These are phyloP conservation scores for Begonia fuchsioides DNA, from an alignment of 306 rosid genomes.

Conservation along the genomic window DNA sequence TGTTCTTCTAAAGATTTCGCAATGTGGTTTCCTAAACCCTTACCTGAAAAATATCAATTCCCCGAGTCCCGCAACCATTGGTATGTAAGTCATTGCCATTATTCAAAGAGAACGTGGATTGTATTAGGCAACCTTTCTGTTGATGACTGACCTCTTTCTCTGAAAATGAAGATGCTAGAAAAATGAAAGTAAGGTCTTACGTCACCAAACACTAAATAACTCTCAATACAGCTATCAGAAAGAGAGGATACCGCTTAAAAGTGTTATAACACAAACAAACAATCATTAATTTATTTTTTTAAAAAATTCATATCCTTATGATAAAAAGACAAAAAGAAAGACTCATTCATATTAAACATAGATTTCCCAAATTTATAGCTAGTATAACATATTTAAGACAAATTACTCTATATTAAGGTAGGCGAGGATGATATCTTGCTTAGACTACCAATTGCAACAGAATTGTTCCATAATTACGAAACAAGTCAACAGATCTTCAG, in stretches of 20 bases:
- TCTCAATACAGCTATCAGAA: neutral
- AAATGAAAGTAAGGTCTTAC: neutral
- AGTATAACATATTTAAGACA: too few relatives aligned
- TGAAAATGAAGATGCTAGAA: slow-evolving; percentile 15
- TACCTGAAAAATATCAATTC: slow-evolving; percentile 27
- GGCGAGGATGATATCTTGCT: too few relatives aligned
- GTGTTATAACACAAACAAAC: neutral
- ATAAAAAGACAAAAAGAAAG: neutral
- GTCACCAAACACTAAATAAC: neutral
- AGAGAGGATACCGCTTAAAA: neutral
- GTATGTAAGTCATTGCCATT: slow-evolving; percentile 23
- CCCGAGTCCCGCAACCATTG: slow-evolving; percentile 13
- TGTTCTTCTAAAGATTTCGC: neutral
- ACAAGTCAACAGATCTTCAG: neutral
- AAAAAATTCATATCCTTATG: too few relatives aligned
- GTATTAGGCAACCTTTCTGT: slow-evolving; percentile 20
- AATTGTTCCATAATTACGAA: neutral
- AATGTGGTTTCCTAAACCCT: slow-evolving; percentile 13
- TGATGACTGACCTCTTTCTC: slow-evolving; percentile 39
- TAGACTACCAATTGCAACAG: too few relatives aligned
- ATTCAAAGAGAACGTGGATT: slow-evolving; percentile 16
- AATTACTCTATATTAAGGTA: too few relatives aligned
- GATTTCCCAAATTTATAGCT: too few relatives aligned
- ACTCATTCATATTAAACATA: too few relatives aligned
- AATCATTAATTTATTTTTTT: neutral